Base-by-base conservation (phyloP, 2,329 filamentous ascomycete species). In the Chaetomium sp. region DNA sequence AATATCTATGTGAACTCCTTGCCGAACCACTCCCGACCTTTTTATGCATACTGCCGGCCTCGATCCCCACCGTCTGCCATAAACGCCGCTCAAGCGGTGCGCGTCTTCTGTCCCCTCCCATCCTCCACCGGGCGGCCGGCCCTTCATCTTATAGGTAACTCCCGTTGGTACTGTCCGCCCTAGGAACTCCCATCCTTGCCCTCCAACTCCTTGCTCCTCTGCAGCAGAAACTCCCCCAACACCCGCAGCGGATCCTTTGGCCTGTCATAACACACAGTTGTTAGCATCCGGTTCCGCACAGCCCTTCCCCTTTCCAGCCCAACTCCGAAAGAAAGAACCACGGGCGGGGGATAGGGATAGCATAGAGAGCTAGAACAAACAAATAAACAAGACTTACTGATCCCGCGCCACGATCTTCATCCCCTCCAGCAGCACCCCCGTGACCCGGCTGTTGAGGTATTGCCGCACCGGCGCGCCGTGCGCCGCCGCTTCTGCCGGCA, bases 381-480 rank as follows among this genome's bases (percentile, higher is more conserved):
- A 16, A 42, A 42, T 7, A 1, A 25, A 35, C n/a, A 42, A n/a
- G n/a, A 83, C 88, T 73, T 77, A 92, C 90, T 89, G 85, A 50
- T 92, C 87, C 70, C 85, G 87, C 4, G 88, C 88, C 66, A 93
- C 74, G 62, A 83, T 76, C 78, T 92, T 92, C 88, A 93, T 90
- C 27, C 89, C 90, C 71, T 92, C 89, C 47, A 92, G 78, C 64
- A 93, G 72, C 29, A 85, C 83, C 0, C 85, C 85, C 0, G 89
- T 90, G 49, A 93, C 84, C 71, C 87, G 90, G 57, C 83, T 82
- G 72, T 92, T 92, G 70, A 93, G 77, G 74, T 92, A 93, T 71
- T 86, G 83, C 53, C 90, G 84, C 5, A 87, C 86, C 0, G 88
- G 86, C 25, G 89, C 90, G 55, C 90, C 89, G 72, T 91, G 87